Base-by-base conservation (phyloP, 495 filamentous ascomycete species). In the Jackrogersella minutella region DNA sequence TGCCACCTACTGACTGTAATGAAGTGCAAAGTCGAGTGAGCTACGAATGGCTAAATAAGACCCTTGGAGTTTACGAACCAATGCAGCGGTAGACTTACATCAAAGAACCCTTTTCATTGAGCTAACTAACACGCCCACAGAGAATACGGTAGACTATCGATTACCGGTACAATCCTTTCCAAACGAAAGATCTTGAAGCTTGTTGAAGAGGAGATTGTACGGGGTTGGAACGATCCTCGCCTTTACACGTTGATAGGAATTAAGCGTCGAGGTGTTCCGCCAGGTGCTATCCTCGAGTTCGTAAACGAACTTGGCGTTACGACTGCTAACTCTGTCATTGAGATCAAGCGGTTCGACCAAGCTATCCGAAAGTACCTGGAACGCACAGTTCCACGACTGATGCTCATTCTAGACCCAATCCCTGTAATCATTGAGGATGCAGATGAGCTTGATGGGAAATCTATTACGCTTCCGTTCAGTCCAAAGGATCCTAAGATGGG, bases 301-400 rank as follows among this genome's bases (percentile, higher is more conserved):
- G 87, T 96, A 64, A 91, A 91, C 69, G 92, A 95, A 58, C 87
- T 96, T 30, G 93, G 93, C 19, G 93, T 97, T 19, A 93, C 93
- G 1, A 93, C 90, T 47, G 79, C 87, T 43, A 83, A 86, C 51
- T 87, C 86, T 40, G 84, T 89, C 51, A 93, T 96, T 64, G 86
- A 92, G 73, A 85, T 88, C 47, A 74, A 81, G 41, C 86, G 88
- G 11, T 91, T 97, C 69, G 93, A 97, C 63, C 85, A 91, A 70
- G 85, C 85, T 6, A 87, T 97, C 62, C 88, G 93, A 3, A 83
- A 84, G 34, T 94, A 95, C 73, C 86, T 97, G 17, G 93, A 97
- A 72, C 82, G 83, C 13, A 90, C 91, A 0, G 93, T 96, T 0
- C 93, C 93, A 9, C 88, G 93, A 10, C 81, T 97, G 16, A 92